Percentiles rank a stretch among this genome's conserved stretches.
Evolutionary conservation across 768 basidiomycete genomes (phyloP).

Genomic region (Lentinula raphanica): DNA sequence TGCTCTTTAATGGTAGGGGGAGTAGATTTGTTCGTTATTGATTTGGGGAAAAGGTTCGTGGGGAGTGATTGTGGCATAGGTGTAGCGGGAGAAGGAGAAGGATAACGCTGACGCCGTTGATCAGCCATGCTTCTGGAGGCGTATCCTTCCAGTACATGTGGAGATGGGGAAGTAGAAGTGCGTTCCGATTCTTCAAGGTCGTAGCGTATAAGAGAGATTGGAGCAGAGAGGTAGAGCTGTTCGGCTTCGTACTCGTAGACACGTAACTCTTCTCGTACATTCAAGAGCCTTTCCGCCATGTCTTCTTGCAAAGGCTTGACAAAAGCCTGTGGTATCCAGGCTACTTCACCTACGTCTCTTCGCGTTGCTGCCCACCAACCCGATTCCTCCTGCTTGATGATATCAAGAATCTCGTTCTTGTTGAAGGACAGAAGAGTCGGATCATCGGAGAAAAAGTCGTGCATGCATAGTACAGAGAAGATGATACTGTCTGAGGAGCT

Average conservation of each 20-base stretch:
- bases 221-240: slow-evolving; percentile 34
- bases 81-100: slow-evolving; percentile 34
- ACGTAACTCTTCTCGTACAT: slow-evolving; percentile 39
- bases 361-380: slow-evolving; percentile 84
- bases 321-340: slow-evolving; percentile 76
- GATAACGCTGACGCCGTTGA: slow-evolving; percentile 16
- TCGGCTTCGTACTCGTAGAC: slow-evolving; percentile 45
- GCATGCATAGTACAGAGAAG: slow-evolving; percentile 58
- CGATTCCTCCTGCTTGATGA: slow-evolving; percentile 63
- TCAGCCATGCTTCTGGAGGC: not conserved
- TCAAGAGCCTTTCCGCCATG: slow-evolving; percentile 43
- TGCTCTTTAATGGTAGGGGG: slow-evolving; percentile 26
- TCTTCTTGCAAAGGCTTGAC: slow-evolving; percentile 50
- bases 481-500: slow-evolving; percentile 28
- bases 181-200: slow-evolving; percentile 18
- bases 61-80: slow-evolving; percentile 34
- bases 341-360: slow-evolving; percentile 43
- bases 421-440: slow-evolving; percentile 55
- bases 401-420: slow-evolving; percentile 61
- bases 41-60: slow-evolving; percentile 10
- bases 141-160: slow-evolving; percentile 5
- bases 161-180: not conserved
- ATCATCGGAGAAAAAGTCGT: slow-evolving; percentile 64
- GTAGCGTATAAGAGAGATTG: slow-evolving; percentile 25
- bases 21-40: slow-evolving; percentile 28